A percentile compares a stretch with the other conserved stretches of the same genome.
These are phyloP conservation scores for Rhizopus delemar DNA, from an alignment of 371 early-diverging fungal genomes.

Conservation along the genomic window DNA sequence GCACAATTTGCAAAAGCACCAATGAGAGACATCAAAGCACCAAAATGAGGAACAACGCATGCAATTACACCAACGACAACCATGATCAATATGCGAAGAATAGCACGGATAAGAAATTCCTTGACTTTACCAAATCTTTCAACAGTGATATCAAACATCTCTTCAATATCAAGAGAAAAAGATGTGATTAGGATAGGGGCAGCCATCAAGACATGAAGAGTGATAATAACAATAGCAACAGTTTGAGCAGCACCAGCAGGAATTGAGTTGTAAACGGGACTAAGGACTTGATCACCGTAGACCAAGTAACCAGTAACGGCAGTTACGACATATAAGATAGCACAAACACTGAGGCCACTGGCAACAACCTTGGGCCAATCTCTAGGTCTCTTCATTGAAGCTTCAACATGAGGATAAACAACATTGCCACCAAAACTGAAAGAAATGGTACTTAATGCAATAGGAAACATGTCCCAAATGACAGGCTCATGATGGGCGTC, in stretches of 20 bases:
- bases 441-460: constrained; percentile 67
- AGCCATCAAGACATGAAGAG: constrained; percentile 76
- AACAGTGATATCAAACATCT: constrained; percentile 52
- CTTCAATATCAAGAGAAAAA: constrained; percentile 68
- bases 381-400: constrained; percentile 77
- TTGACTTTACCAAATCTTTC: constrained; percentile 39
- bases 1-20: constrained; percentile 79
- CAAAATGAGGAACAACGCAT: constrained; percentile 76
- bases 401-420: constrained; percentile 84
- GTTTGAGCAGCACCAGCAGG: constrained; percentile 59
- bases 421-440: constrained; percentile 84
- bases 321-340: constrained; percentile 73
- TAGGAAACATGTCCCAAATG: constrained; percentile 57
- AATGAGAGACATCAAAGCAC: constrained; percentile 78
- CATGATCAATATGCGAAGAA: constrained; percentile 17
- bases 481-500: constrained; percentile 43
- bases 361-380: constrained; percentile 73
- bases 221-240: constrained; percentile 72
- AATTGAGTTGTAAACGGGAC: constrained; percentile 77
- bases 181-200: constrained; percentile 78
- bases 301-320: constrained; percentile 80
- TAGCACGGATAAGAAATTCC: constrained; percentile 23
- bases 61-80: constrained; percentile 59
- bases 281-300: constrained; percentile 69
- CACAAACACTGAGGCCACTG: constrained; percentile 70